Evolutionary conservation across 768 basidiomycete genomes (phyloP), one percentile per base, ranked within the genome.

Genomic region (Myochromella boudieri): DNA sequence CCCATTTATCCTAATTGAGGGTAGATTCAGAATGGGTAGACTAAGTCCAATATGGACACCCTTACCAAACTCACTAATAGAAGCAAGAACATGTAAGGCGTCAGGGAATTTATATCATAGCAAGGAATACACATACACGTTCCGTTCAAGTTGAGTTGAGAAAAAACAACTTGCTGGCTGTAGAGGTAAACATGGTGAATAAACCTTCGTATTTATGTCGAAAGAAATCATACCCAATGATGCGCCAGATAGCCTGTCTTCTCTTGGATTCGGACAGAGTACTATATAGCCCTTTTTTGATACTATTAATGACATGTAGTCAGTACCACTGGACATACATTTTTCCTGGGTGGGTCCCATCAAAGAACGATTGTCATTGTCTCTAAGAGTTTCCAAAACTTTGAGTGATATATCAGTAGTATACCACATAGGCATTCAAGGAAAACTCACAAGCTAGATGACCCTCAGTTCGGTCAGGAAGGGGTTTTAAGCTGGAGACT

Each of bases 151-250:
- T 70, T 64, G 6, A 81, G 57, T 54, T 77, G 72, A 8, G 71
- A 71, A 62, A 81, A 81, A 12, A 81, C 77, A 33, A 81, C 73
- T 54, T 81, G 81, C 52, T 81, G 79, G 7, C 79, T 77, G 51
- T 12, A 15, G 5, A n/a, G 18, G 33, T n/a, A 4, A n/a, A 17
- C 5, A 17, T n/a, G 33, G 9, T 31, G 14, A 12, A 34, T 12
- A 34, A n/a, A 14, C 14, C 6, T 5, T n/a, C 6, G n/a, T n/a
- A 34, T 6, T 6, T 17, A 34, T 6, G n/a, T 6, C n/a, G n/a
- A 8, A n/a, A n/a, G 14, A n/a, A 14, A n/a, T 49, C 59, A 18
- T 50, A 76, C 76, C 76, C 78, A n/a, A 81, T 64, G 12, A 83
- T 60, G n/a, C 78, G 72, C 81, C 81, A 82, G 17, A 74, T 56